Evolutionary conservation across 495 filamentous ascomycete genomes (phyloP).

Genomic region (Usnea hakonensis): DNA sequence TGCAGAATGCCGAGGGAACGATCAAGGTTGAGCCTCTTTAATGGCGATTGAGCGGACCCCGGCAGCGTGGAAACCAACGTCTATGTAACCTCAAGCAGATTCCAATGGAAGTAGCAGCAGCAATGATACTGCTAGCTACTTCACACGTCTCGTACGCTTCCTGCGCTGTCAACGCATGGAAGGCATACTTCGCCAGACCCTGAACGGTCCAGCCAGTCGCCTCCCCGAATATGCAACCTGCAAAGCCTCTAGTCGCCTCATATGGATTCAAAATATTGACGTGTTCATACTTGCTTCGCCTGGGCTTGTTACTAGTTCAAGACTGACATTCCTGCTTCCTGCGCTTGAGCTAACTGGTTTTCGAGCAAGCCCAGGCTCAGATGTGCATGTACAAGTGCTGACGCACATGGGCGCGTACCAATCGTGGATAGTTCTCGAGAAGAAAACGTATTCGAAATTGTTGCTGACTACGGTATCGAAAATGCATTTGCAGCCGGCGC

Average conservation of each 20-base stretch:
- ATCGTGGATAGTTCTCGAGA: background rate
- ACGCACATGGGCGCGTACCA: background rate
- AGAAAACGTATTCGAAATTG: background rate
- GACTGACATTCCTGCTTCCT: background rate
- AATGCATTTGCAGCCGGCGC: slow-evolving; percentile 1
- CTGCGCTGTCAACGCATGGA: background rate
- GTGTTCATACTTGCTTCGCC: background rate
- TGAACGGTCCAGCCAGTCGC: background rate
- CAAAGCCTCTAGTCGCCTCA: background rate
- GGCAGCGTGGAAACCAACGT: background rate
- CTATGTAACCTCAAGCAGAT: background rate
- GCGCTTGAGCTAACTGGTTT: background rate
- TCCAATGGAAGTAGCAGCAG: background rate
- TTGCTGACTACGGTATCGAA: background rate
- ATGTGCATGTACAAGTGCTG: background rate
- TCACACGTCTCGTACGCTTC: background rate
- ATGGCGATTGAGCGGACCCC: too few relatives aligned
- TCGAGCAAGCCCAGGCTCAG: background rate
- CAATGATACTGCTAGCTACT: background rate
- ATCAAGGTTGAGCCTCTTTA: too few relatives aligned
- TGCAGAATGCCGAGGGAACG: too few relatives aligned
- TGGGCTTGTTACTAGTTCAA: background rate
- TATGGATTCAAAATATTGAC: background rate
- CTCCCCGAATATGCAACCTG: background rate
- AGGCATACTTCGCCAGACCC: background rate